phyloP scores from a whole-genome alignment of 2,329 filamentous ascomycete genomes.

The Penicillium freii region DNA sequence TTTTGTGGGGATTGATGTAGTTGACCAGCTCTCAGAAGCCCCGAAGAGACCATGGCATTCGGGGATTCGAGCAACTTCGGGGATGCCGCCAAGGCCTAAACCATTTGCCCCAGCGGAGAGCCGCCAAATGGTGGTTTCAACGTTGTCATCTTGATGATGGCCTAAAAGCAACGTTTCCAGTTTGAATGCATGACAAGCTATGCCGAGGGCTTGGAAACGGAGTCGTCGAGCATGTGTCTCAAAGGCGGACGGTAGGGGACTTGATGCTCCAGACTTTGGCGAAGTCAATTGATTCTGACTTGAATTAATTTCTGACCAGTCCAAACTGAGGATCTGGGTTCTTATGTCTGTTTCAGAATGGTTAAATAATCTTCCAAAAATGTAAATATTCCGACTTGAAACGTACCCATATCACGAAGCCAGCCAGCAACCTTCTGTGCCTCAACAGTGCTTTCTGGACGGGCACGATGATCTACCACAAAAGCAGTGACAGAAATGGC shows the following conservation, averaged over 20 bases:
- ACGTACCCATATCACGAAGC: slow-evolving; percentile 46
- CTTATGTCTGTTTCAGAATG: slow-evolving; percentile 29
- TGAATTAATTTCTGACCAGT: slow-evolving; percentile 48
- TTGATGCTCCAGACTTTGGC: slow-evolving; percentile 16
- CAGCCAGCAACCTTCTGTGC: slow-evolving; percentile 51
- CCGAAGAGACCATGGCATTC: slow-evolving; percentile 76
- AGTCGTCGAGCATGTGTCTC: slow-evolving; percentile 73
- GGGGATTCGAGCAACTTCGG: slow-evolving; percentile 66
- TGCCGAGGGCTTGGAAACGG: slow-evolving; percentile 70
- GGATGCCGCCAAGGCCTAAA: slow-evolving; percentile 72
- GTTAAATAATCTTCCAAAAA: neutral
- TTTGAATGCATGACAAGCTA: slow-evolving; percentile 52
- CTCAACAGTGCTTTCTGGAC: slow-evolving; percentile 55
- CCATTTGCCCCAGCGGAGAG: slow-evolving; percentile 65
- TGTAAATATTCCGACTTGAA: neutral
- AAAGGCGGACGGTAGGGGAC: slow-evolving; percentile 59
- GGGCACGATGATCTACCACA: slow-evolving; percentile 61
- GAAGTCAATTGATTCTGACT: neutral
- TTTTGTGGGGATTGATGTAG: slow-evolving; percentile 36
- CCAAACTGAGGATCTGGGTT: slow-evolving; percentile 43
- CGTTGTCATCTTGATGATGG: slow-evolving; percentile 87
- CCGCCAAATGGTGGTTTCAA: slow-evolving; percentile 84
- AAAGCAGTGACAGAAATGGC: slow-evolving; percentile 50
- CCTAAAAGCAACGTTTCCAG: slow-evolving; percentile 69
- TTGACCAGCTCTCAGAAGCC: slow-evolving; percentile 63